Base-by-base conservation (phyloP, 2,329 filamentous ascomycete genomes). In the Blastomyces emzantsi region DNA sequence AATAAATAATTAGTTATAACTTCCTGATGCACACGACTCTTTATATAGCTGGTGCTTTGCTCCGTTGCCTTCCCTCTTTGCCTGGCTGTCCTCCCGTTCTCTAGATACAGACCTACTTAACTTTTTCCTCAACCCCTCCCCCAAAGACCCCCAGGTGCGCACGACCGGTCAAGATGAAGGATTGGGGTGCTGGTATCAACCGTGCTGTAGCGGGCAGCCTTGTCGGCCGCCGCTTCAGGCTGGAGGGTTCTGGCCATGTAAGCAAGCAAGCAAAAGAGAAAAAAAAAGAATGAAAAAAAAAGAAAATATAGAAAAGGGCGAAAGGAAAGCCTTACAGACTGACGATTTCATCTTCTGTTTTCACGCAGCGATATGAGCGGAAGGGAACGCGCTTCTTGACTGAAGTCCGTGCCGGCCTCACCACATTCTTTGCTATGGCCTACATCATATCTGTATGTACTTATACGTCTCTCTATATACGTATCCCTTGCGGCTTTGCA, bases 201-300 rank as follows among this genome's bases (percentile, higher is more conserved):
- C 70, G 71, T 66, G 81, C 78, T 65, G 82, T 92, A 68, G 90
- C 89, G 65, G 78, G 77, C 66, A 87, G 86, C 72, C 74, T 81
- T 43, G 81, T 91, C 65, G 90, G 90, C 66, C 80, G 81, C 68
- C 89, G 87, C 79, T 96, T 96, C 77, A 85, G 86, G 68, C 84
- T 96, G 51, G 90, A 95, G 66, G 89, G 89, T 68, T 91, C 85
- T 49, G 90, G 90, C 70, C 89, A 93, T 83, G 88, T 90, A 83
- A 80, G 86, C 17, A 22, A 45, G 55, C n/a, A 39, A 43, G 43
- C 45, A 33, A 19, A 19, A n/a, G n/a, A 36, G 7, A 6, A 22
- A 39, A 22, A 15, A 6, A 22, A 39, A 22, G 55, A 59, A 33
- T 33, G n/a, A 60, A 52, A 47, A 7, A 41, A 25, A 58, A 54